Percentiles rank a stretch among this genome's conserved stretches.
These are phyloP conservation scores for Chamaenerion angustifolium DNA, from an alignment of 345 rosid genomes.

Conservation along the genomic window DNA sequence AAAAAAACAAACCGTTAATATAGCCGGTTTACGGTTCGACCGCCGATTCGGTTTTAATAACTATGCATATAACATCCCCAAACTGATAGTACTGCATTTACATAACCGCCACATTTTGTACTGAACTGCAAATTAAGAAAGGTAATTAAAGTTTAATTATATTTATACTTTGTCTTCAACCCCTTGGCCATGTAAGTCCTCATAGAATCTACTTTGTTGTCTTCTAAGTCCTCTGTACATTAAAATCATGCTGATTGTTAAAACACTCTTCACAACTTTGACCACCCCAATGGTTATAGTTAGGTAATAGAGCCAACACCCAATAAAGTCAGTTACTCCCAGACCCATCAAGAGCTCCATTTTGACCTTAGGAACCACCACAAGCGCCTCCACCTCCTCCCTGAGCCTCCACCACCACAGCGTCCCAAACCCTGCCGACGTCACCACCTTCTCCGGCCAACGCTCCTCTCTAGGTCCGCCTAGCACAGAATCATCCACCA, in stretches of 20 bases:
- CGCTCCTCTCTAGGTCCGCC: conserved; percentile 13
- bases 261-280: conserved; percentile 8
- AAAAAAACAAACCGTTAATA: too few species aligned
- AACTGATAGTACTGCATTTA: too few species aligned
- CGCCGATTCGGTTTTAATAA: too few species aligned
- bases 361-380: conserved; percentile 12
- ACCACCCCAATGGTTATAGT: conserved; percentile 16
- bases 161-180: conserved; percentile 5
- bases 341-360: conserved; percentile 8
- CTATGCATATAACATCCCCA: too few species aligned
- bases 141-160: background rate
- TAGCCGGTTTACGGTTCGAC: too few species aligned
- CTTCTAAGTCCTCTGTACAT: background rate
- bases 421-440: conserved; percentile 6
- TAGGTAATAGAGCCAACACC: conserved; percentile 16
- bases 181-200: background rate
- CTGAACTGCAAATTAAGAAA: background rate
- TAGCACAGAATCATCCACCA: conserved; percentile 15
- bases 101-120: too few species aligned
- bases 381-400: conserved; percentile 15
- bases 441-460: conserved; percentile 11
- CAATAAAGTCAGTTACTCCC: conserved; percentile 10
- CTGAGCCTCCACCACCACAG: conserved; percentile 24
- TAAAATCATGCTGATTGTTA: conserved; percentile 10
- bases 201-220: background rate